A percentile compares a stretch with the other conserved stretches of the same genome.
phyloP scores from a whole-genome alignment of 805 yeast genomes.

The Yarrowia sp. region DNA sequence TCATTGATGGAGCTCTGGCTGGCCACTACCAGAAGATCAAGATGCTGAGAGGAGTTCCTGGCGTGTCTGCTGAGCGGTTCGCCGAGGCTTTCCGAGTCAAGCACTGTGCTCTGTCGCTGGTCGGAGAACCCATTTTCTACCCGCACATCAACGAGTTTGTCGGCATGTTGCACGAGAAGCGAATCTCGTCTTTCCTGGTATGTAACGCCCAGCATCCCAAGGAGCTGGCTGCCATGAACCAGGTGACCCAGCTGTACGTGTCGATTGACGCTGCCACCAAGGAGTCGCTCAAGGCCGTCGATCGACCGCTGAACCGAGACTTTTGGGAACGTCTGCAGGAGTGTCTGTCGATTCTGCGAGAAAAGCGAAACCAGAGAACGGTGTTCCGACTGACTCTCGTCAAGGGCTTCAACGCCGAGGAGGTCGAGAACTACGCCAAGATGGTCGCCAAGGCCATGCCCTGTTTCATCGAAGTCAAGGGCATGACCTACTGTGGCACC shows the following conservation, averaged over 20 bases:
- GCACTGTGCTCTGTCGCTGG: constrained; percentile 91
- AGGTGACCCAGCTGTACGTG: constrained; percentile 89
- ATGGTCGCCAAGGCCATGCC: constrained; percentile 83
- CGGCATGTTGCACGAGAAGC: constrained; percentile 76
- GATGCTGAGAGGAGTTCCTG: constrained; percentile 95
- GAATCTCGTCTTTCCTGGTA: constrained; percentile 85
- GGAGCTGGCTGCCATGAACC: constrained; percentile 67
- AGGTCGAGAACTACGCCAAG: constrained; percentile 82
- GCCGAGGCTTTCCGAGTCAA: constrained; percentile 87
- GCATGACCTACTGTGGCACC: constrained; percentile 95
- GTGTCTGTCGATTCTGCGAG: constrained; percentile 81
- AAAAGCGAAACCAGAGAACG: constrained; percentile 83
- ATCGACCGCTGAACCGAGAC: constrained; percentile 86
- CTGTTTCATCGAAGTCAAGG: constrained; percentile 88
- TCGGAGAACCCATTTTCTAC: constrained; percentile 94
- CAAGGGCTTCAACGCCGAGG: constrained; percentile 89
- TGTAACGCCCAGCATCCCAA: constrained; percentile 98
- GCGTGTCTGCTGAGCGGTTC: constrained; percentile 86
- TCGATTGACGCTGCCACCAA: constrained; percentile 95
- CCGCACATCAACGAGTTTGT: constrained; percentile 89
- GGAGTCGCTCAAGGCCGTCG: constrained; percentile 78
- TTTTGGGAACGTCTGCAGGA: constrained; percentile 88
- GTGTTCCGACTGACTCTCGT: constrained; percentile 90
- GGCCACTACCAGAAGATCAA: constrained; percentile 93
- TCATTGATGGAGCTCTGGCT: constrained; percentile 80